Evolutionary conservation across 1,284 basidiomycete genomes (phyloP).

Genomic region (Naganishia liquefaciens): DNA sequence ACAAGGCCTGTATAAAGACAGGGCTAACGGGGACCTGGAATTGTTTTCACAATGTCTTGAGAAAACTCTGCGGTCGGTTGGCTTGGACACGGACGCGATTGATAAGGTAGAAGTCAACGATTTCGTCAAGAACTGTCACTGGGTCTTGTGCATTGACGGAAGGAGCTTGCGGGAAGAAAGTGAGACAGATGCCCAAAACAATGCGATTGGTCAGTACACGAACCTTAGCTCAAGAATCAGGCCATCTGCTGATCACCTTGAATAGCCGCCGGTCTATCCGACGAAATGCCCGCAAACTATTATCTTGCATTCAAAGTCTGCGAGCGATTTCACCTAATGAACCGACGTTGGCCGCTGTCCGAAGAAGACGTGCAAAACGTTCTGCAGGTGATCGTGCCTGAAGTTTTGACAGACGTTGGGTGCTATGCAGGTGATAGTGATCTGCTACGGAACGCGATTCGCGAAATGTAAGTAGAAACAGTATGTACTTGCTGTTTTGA

Average conservation of each 20-base stretch:
- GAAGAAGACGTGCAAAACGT: constrained; percentile 39
- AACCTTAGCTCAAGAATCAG: background rate
- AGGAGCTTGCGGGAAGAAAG: constrained; percentile 65
- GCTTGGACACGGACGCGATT: constrained; percentile 55
- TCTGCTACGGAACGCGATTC: constrained; percentile 66
- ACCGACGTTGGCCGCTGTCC: constrained; percentile 55
- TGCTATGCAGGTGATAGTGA: constrained; percentile 45
- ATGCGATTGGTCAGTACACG: constrained; percentile 61
- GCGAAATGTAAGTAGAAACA: constrained; percentile 69
- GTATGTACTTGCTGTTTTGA: constrained; percentile 22
- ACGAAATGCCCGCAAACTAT: constrained; percentile 37
- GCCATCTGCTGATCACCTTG: background rate
- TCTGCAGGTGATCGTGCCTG: constrained; percentile 23
- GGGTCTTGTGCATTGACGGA: constrained; percentile 74
- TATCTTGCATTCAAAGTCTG: constrained; percentile 55
- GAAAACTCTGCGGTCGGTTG: constrained; percentile 42
- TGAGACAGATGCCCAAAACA: constrained; percentile 53
- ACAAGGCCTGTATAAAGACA: constrained; percentile 51
- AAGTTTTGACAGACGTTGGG: constrained; percentile 18
- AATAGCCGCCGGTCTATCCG: constrained; percentile 2
- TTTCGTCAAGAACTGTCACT: constrained; percentile 90
- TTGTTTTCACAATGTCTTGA: constrained; percentile 48
- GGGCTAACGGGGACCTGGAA: constrained; percentile 46
- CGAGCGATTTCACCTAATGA: constrained; percentile 51
- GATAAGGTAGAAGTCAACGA: constrained; percentile 62